Percentiles rank a stretch among this genome's conserved stretches.
Evolutionary conservation across 257 asterid species (phyloP).

Genomic region (Avicennia marina): DNA sequence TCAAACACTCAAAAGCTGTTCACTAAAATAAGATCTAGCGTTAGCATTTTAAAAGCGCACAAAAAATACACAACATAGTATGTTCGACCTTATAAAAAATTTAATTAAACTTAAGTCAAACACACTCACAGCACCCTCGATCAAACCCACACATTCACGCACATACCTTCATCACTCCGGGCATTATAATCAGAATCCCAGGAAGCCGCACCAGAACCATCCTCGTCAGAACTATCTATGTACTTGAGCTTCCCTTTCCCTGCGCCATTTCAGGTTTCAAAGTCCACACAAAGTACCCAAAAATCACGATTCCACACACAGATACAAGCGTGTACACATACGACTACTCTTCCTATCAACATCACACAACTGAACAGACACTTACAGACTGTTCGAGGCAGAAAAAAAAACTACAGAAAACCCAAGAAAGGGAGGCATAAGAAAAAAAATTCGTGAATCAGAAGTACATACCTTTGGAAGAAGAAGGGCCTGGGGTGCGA

Average conservation of each 20-base stretch:
- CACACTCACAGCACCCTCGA: neutral
- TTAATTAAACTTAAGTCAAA: neutral
- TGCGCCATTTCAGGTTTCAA: slow-evolving; percentile 11
- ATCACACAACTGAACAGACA: neutral
- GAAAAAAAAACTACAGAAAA: neutral
- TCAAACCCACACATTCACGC: slow-evolving; percentile 4
- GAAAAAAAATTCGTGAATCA: no score
- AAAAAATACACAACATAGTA: no score
- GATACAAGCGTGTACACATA: neutral
- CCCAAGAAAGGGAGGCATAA: neutral
- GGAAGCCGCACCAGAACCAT: slow-evolving; percentile 1
- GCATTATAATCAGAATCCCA: slow-evolving; percentile 31
- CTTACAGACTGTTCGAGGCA: neutral
- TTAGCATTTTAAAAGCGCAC: no score
- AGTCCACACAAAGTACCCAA: slow-evolving; percentile 1
- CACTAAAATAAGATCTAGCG: no score
- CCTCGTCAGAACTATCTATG: slow-evolving; percentile 35
- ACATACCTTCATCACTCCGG: slow-evolving; percentile 21
- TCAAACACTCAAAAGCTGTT: no score
- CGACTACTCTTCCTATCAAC: neutral
- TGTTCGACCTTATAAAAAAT: no score
- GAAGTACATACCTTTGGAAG: slow-evolving; percentile 26
- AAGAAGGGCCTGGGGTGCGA: slow-evolving; percentile 21
- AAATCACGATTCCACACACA: neutral
- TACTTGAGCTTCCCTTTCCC: slow-evolving; percentile 31